Percentiles rank a stretch among this genome's conserved stretches.
Evolutionary conservation across 768 basidiomycete genomes (phyloP).

Genomic region (Boletus rex-veris): DNA sequence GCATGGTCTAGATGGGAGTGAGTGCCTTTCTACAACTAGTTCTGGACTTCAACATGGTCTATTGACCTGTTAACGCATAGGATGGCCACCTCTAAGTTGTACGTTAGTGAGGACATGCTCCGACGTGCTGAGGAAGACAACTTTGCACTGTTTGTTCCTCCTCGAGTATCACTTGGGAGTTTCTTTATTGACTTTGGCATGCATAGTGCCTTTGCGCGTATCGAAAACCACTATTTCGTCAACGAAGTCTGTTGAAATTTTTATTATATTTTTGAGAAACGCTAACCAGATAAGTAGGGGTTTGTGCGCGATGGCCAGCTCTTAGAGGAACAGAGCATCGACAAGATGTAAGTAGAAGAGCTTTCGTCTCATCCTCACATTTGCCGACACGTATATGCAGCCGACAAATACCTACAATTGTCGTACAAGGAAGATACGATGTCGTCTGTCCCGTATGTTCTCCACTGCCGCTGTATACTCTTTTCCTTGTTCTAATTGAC

Average conservation of each 20-base stretch:
- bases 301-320: slow-evolving; percentile 90
- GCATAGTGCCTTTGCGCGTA: slow-evolving; percentile 74
- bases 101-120: slow-evolving; percentile 64
- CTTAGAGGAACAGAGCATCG: slow-evolving; percentile 76
- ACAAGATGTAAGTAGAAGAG: slow-evolving; percentile 65
- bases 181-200: slow-evolving; percentile 1
- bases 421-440: slow-evolving; percentile 88
- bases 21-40: slow-evolving; percentile 30
- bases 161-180: slow-evolving; percentile 3
- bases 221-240: slow-evolving; percentile 90
- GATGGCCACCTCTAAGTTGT: slow-evolving; percentile 78
- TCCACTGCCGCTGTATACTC: background rate
- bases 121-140: slow-evolving; percentile 66
- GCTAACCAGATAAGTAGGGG: slow-evolving; percentile 43
- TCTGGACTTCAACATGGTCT: background rate
- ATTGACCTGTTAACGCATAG: slow-evolving; percentile 35
- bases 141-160: slow-evolving; percentile 63
- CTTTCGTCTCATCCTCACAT: background rate
- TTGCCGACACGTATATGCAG: slow-evolving; percentile 36
- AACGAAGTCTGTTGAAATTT: slow-evolving; percentile 51
- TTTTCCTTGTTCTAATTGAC: background rate
- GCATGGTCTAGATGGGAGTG: slow-evolving; percentile 93
- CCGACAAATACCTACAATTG: slow-evolving; percentile 80
- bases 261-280: background rate
- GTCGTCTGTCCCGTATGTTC: slow-evolving; percentile 75